These are phyloP conservation scores for Backusella liffmaniae DNA, from an alignment of 192 early-diverging fungal genomes.

Conservation along the genomic window DNA sequence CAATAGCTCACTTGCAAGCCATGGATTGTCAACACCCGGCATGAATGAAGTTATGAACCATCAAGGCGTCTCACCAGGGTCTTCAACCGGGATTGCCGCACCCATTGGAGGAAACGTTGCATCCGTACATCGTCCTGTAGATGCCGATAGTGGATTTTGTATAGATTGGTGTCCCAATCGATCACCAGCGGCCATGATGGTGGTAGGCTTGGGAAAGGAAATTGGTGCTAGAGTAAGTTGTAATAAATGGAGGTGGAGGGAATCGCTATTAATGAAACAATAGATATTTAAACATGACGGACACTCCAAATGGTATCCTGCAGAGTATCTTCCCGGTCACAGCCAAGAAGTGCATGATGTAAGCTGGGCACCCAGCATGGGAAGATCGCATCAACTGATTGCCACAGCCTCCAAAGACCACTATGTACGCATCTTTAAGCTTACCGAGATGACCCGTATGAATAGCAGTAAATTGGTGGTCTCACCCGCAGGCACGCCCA, in stretches of 20 bases:
- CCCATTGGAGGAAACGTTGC: conserved; percentile 25
- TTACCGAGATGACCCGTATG: conserved; percentile 41
- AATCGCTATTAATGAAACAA: background rate
- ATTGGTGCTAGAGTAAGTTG: conserved; percentile 64
- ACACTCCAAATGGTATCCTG: conserved; percentile 63
- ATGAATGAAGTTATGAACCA: background rate
- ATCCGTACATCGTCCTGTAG: conserved; percentile 28
- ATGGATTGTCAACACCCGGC: conserved; percentile 1
- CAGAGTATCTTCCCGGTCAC: conserved; percentile 58
- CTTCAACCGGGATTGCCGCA: conserved; percentile 12
- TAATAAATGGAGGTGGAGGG: background rate
- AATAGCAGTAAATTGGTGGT: background rate
- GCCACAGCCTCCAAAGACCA: conserved; percentile 80
- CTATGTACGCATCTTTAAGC: conserved; percentile 73
- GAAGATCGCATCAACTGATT: conserved; percentile 76
- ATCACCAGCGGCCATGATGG: conserved; percentile 75
- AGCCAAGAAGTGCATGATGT: conserved; percentile 65
- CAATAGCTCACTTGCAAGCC: conserved; percentile 20
- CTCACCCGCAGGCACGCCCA: conserved; percentile 28
- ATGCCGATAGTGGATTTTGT: conserved; percentile 79
- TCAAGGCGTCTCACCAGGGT: conserved; percentile 15
- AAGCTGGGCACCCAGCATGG: conserved; percentile 70
- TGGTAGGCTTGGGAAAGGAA: conserved; percentile 82
- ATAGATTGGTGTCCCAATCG: conserved; percentile 88
- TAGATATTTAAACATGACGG: conserved; percentile 60